Evolutionary conservation across 805 yeast species (phyloP), one percentile per base, ranked within the genome.

Genomic region (Starmerella davenportii): DNA sequence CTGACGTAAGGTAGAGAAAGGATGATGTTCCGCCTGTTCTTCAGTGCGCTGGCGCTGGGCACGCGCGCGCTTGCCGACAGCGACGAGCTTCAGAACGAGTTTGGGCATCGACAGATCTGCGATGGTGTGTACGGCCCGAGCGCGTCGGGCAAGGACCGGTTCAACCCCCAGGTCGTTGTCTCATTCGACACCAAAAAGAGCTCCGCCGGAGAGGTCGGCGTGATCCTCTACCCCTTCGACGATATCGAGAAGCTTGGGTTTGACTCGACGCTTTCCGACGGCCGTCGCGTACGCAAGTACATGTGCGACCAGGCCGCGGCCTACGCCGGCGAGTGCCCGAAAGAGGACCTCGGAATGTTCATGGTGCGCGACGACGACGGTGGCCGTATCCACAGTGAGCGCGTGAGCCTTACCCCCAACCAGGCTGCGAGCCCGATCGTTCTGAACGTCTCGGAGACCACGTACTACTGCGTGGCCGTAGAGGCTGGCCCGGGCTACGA

Each of bases 41-140:
- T 29, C 21, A 5, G 13, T 16, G 11, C 17, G 8, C 21, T 28
- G 16, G 9, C 20, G 31, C 17, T 17, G 21, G 8, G 15, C 4
- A 5, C 5, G n/a, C 18, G n/a, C 32, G 32, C 13, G 9, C 8
- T 7, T 29, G 53, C 51, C 35, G 52, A 49, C 35, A 46, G 27
- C 35, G 52, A 49, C 35, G 46, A 29, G 9, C 43, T 49, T 38
- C 34, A 45, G 9, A 64, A 81, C 45, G 66, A 68, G 34, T 56
- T 68, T 14, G 58, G 51, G 9, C 60, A 69, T 36, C 64, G 75
- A 15, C 90, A 80, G 51, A 71, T 72, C 20, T 87, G 98, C 56
- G 68, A 84, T 4, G 98, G 98, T 27, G 77, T 87, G 74, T 87
- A 87, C 60, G 70, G 85, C 40, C 75, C 74, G 49, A 93, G 85